These are phyloP conservation scores for Neurospora sp. DNA, from an alignment of 495 filamentous ascomycete species.

Conservation along the genomic window DNA sequence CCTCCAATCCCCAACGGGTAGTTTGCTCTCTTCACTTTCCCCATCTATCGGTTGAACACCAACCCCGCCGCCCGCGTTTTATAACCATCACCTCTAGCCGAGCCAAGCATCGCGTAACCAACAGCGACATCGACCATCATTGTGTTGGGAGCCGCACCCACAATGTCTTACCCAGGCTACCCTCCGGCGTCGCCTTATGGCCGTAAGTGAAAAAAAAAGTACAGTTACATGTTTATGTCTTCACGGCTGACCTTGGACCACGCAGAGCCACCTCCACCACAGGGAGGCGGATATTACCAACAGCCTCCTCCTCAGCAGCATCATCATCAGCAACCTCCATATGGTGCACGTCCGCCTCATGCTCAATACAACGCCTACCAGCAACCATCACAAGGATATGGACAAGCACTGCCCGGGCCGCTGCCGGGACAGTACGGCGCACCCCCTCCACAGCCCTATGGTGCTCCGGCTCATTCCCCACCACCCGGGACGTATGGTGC, in stretches of 20 bases:
- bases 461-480: conserved; percentile 4
- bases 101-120: not conserved
- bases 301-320: conserved; percentile 17
- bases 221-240: not conserved
- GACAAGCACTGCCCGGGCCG: conserved; percentile 1
- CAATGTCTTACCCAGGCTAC: conserved; percentile 25
- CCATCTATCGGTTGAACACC: not conserved
- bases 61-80: not conserved
- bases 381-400: conserved; percentile 7
- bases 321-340: not conserved
- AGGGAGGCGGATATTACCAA: conserved; percentile 21
- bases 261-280: conserved; percentile 20
- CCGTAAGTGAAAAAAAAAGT: conserved; percentile 13
- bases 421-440: conserved; percentile 7
- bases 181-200: conserved; percentile 16
- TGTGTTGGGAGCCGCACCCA: not conserved
- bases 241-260: conserved; percentile 1
- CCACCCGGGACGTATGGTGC: conserved; percentile 2
- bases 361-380: conserved; percentile 11
- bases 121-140: not conserved
- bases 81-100: not conserved
- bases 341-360: conserved; percentile 8
- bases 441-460: conserved; percentile 5
- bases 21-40: not conserved
- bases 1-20: no score